phyloP scores from a whole-genome alignment of 1,284 basidiomycete genomes.

The Neotropicomus parvogracilis region DNA sequence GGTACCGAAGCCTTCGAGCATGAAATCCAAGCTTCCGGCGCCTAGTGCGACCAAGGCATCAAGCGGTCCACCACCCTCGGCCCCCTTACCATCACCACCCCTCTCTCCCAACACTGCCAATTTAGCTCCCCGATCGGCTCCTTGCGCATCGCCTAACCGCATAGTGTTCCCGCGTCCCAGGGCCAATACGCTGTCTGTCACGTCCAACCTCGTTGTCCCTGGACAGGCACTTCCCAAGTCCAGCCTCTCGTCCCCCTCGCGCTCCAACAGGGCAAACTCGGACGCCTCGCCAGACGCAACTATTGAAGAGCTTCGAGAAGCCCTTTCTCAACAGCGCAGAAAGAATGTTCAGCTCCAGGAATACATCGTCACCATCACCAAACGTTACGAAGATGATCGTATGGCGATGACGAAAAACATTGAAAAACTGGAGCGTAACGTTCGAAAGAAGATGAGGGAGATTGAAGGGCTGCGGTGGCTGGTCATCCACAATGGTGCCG shows the following conservation, averaged over 20 bases:
- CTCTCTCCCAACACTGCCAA: slow-evolving; percentile 6
- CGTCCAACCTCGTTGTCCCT: slow-evolving; percentile 28
- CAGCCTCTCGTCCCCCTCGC: slow-evolving; percentile 10
- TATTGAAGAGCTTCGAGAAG: slow-evolving; percentile 33
- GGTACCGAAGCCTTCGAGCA: slow-evolving; percentile 15
- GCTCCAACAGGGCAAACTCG: slow-evolving; percentile 13
- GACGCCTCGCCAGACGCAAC: slow-evolving; percentile 13
- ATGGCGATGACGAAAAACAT: slow-evolving; percentile 38
- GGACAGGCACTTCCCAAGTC: slow-evolving; percentile 4
- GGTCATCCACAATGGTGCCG: slow-evolving; percentile 39
- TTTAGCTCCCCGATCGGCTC: slow-evolving; percentile 15
- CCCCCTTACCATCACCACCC: slow-evolving; percentile 29
- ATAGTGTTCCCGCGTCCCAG: slow-evolving; percentile 27
- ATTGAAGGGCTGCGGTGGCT: slow-evolving; percentile 49
- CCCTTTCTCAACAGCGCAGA: slow-evolving; percentile 32
- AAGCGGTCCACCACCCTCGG: slow-evolving; percentile 30
- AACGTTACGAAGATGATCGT: slow-evolving; percentile 44
- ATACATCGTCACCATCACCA: slow-evolving; percentile 40
- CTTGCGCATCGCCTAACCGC: slow-evolving; percentile 23
- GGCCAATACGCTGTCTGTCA: slow-evolving; percentile 31
- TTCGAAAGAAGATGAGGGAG: slow-evolving; percentile 42
- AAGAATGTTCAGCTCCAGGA: slow-evolving; percentile 38
- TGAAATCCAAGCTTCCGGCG: slow-evolving; percentile 18
- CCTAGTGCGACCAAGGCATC: slow-evolving; percentile 13
- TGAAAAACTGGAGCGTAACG: slow-evolving; percentile 41